Conservation (phyloP, 2,329 filamentous ascomycete species). For the Pyrenochaeta sp. region DNA sequence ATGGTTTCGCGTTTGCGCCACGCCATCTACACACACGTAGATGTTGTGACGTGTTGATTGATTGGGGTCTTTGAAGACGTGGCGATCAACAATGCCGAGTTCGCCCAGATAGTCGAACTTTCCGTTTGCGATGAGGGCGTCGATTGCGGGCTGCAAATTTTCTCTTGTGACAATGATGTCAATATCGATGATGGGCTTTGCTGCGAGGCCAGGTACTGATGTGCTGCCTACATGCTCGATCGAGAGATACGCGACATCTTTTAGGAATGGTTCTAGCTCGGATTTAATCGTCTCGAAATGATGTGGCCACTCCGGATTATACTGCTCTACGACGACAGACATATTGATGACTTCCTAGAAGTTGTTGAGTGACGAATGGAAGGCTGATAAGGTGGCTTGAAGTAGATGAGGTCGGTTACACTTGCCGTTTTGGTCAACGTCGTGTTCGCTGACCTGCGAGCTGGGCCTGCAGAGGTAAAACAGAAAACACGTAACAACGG, state of each 20-base stretch:
- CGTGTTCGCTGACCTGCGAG: conserved; percentile 7
- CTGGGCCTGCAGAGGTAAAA: conserved; percentile 5
- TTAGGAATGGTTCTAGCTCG: conserved; percentile 23
- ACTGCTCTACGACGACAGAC: conserved; percentile 35
- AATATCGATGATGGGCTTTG: conserved; percentile 51
- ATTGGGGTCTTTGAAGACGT: conserved; percentile 44
- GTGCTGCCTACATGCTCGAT: conserved; percentile 53
- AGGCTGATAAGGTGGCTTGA: neutral
- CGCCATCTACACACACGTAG: conserved; percentile 49
- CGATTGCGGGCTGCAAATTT: conserved; percentile 35
- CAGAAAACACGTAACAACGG: conserved; percentile 5
- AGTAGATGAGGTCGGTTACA: conserved; percentile 13
- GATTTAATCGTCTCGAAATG: conserved; percentile 34
- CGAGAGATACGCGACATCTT: conserved; percentile 19
- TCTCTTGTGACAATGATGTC: conserved; percentile 42
- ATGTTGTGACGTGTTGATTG: conserved; percentile 42
- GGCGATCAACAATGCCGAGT: conserved; percentile 46
- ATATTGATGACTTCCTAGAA: conserved; percentile 14
- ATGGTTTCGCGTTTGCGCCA: conserved; percentile 49
- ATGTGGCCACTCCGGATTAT: conserved; percentile 40
- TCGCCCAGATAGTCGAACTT: conserved; percentile 50
- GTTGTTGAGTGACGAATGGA: neutral
- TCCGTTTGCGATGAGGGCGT: conserved; percentile 40
- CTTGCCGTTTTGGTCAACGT: conserved; percentile 7
- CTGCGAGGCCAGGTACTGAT: conserved; percentile 45